phyloP scores from a whole-genome alignment of 2,329 filamentous ascomycete genomes.

The Claviceps purpurea region DNA sequence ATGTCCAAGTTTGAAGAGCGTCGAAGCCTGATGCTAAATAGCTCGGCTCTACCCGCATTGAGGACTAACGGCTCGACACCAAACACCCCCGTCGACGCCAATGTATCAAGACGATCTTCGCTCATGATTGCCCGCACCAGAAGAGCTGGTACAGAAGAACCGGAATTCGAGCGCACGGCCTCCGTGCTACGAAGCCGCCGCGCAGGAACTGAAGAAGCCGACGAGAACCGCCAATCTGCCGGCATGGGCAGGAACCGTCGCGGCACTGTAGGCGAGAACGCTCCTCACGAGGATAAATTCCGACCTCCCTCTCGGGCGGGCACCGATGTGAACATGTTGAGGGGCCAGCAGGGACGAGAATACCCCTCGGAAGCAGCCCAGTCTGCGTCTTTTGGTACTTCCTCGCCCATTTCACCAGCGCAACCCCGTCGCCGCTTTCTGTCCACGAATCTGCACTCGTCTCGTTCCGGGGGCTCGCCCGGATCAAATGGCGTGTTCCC shows the following conservation, averaged over 20 bases:
- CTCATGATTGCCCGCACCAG: constrained; percentile 33
- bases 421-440: constrained; percentile 41
- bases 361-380: constrained; percentile 17
- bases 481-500: constrained; percentile 24
- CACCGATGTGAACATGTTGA: constrained; percentile 37
- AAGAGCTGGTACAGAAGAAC: constrained; percentile 35
- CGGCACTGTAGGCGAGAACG: constrained; percentile 32
- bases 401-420: constrained; percentile 27
- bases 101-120: constrained; percentile 36
- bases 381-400: constrained; percentile 19
- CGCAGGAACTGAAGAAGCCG: constrained; percentile 33
- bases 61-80: constrained; percentile 26
- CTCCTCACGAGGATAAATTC: constrained; percentile 32
- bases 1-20: constrained; percentile 41
- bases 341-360: constrained; percentile 14
- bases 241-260: constrained; percentile 32
- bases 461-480: constrained; percentile 29
- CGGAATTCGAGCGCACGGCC: constrained; percentile 36
- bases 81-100: constrained; percentile 25
- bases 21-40: constrained; percentile 32
- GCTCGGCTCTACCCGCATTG: constrained; percentile 32
- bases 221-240: constrained; percentile 30
- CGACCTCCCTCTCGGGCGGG: constrained; percentile 45
- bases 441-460: constrained; percentile 31
- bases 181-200: constrained; percentile 33